Base-by-base conservation (phyloP, 2,329 filamentous ascomycete genomes). In the Penicillium palitans region DNA sequence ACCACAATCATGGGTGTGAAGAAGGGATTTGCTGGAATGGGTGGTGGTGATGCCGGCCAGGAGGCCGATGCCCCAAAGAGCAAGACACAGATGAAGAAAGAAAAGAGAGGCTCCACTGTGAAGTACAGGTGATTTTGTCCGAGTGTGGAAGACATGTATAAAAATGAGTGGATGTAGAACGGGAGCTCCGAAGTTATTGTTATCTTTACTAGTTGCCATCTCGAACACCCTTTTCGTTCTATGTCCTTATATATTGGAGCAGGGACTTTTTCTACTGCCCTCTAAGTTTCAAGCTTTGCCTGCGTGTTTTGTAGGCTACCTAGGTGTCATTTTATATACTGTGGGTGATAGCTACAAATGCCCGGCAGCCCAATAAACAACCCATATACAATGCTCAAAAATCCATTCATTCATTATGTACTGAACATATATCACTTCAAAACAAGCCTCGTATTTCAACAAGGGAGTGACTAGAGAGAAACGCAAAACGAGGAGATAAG, bases 11-110 rank as follows among this genome's bases (percentile, higher is more conserved):
- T 71, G 55, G 80, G 80, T 1, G 72, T 83, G 67, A 78, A 72
- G 66, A 77, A 72, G 53, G 77, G 76, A 6, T 68, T 79, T 49
- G 72, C 74, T 49, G 79, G 78, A 3, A 74, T 79, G 63, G 74
- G 72, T 42, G 75, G 68, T 48, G 72, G 72, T 37, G 31, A 47
- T 17, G 40, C 47, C 25, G 68, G 63, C 6, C 70, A 66, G 21
- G 60, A 51, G 6, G 69, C 55, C 6, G 60, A 62, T 10, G 69
- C 58, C 33, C 64, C 68, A 9, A 73, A 76, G 67, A 83, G 81
- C 60, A 83, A 82, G 71, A 76, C 80, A 61, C 80, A 83, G 72
- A 75, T 78, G 70, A 83, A 83, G 72, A 73, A 81, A 70, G 81
- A 82, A 70, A 82, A 81, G 69, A 74, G 80, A 52, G 78, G 79